Base-by-base conservation (phyloP, 2,329 filamentous ascomycete genomes). In the Fusarium tupiense region DNA sequence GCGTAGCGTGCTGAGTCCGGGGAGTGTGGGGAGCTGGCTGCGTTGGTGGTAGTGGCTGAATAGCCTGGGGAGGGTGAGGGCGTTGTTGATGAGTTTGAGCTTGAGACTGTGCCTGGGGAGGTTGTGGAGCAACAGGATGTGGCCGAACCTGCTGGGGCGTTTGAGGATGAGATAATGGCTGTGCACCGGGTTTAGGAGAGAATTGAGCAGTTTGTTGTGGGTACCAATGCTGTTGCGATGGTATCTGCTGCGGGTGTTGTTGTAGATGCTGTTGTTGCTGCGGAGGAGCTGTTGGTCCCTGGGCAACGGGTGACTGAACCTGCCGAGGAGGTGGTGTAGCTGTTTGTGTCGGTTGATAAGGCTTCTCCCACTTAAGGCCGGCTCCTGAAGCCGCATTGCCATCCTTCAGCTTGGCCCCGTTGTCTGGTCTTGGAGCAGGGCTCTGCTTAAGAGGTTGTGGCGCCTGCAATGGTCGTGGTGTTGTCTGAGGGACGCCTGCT, bases 331-430 rank as follows among this genome's bases (percentile, higher is more conserved):
- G 67, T 11, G 78, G 77, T 13, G 76, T 69, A 49, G 74, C 62
- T 26, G 77, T 33, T 17, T 78, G 77, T 6, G 79, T 79, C 47
- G 83, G 83, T 62, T 84, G 83, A 67, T 84, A 84, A 17, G 84
- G 82, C 73, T 83, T 84, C 73, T 85, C 83, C 83, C 83, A 85
- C 62, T 84, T 85, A 24, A 84, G 66, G 41, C 76, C 67, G 12
- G 79, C 78, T 29, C 76, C 75, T 20, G 76, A 65, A 11, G 76
- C 61, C 24, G 72, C 62, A n/a, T 67, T 65, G 6, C 68, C 71
- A 26, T 82, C 79, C 52, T 80, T 81, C 14, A 77, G 72, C 63
- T 80, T 84, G 61, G 74, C 75, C 22, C 77, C 65, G 40, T 72
- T 69, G 19, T 84, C 83, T 11, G 82, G 81, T 26, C 81, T 79